These are phyloP conservation scores for Chalciporus chontae DNA, from an alignment of 768 basidiomycete species.

Conservation along the genomic window DNA sequence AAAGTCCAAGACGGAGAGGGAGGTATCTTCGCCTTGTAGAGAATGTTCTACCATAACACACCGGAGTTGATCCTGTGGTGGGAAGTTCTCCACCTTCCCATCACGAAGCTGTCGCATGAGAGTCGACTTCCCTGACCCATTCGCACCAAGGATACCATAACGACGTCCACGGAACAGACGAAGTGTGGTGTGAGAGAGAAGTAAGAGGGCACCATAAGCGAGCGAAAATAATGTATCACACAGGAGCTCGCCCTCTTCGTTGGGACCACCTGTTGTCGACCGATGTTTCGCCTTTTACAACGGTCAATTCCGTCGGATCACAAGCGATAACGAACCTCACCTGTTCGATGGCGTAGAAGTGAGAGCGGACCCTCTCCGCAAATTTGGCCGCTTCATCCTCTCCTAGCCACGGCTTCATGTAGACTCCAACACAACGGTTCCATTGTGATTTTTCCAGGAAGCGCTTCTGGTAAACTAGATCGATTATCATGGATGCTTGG, in stretches of 20 bases:
- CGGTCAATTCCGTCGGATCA: constrained; percentile 6
- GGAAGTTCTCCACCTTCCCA: constrained; percentile 96
- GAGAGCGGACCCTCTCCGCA: constrained; percentile 60
- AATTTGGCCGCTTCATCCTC: constrained; percentile 46
- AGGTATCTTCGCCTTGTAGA: constrained; percentile 88
- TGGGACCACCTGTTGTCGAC: constrained; percentile 35
- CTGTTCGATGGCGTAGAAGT: constrained; percentile 77
- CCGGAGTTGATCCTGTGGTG: constrained; percentile 78
- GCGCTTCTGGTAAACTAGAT: constrained; percentile 62
- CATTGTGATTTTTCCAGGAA: constrained; percentile 55
- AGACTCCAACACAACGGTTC: constrained; percentile 70
- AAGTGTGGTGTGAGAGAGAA: constrained; percentile 91
- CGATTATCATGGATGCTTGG: constrained; percentile 69
- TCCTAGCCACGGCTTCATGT: constrained; percentile 70
- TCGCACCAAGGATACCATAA: constrained; percentile 95
- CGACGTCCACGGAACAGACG: constrained; percentile 86
- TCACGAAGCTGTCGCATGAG: constrained; percentile 94
- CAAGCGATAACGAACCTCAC: constrained; percentile 30
- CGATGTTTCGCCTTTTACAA: constrained; percentile 56
- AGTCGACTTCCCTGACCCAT: constrained; percentile 94
- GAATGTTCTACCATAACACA: constrained; percentile 98
- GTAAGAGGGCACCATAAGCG: constrained; percentile 90
- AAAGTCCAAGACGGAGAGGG: constrained; percentile 82
- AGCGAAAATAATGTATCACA: constrained; percentile 94
- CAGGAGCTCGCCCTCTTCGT: constrained; percentile 79